These are phyloP conservation scores for Hippophae tibetana DNA, from an alignment of 306 rosid genomes.

Conservation along the genomic window DNA sequence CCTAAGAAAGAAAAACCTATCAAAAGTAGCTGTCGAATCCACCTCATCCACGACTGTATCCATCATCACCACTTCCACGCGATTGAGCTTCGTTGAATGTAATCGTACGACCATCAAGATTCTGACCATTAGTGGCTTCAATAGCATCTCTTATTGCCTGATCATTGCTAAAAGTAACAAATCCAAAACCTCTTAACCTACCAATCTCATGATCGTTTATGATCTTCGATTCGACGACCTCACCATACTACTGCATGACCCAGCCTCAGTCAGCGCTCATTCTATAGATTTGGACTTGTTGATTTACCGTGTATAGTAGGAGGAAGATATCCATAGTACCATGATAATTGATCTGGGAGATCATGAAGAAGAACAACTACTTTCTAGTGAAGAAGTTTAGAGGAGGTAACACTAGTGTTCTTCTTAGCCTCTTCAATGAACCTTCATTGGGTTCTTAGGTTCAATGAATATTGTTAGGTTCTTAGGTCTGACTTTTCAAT, in stretches of 20 bases:
- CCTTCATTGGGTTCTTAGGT: no score
- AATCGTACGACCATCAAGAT: constrained; percentile 75
- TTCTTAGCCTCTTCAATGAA: no score
- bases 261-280: no score
- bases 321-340: constrained; percentile 52
- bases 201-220: constrained; percentile 90
- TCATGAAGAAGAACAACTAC: constrained; percentile 68
- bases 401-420: constrained; percentile 51
- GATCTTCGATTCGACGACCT: constrained; percentile 24
- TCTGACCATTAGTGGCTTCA: constrained; percentile 79
- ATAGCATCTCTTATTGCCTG: constrained; percentile 70
- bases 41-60: constrained; percentile 30
- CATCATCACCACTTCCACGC: constrained; percentile 45
- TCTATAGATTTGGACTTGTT: not conserved
- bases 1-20: no score
- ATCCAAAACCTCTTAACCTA: constrained; percentile 85
- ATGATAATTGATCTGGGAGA: constrained; percentile 75
- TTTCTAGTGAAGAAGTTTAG: constrained; percentile 75
- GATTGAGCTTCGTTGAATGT: constrained; percentile 88
- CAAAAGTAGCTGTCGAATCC: constrained; percentile 2
- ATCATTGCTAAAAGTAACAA: constrained; percentile 67
- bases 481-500: no score
- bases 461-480: no score
- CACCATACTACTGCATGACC: no score
- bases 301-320: not conserved